Base-by-base conservation (phyloP, 345 rosid genomes). In the Rhodomyrtus tomentosa region DNA sequence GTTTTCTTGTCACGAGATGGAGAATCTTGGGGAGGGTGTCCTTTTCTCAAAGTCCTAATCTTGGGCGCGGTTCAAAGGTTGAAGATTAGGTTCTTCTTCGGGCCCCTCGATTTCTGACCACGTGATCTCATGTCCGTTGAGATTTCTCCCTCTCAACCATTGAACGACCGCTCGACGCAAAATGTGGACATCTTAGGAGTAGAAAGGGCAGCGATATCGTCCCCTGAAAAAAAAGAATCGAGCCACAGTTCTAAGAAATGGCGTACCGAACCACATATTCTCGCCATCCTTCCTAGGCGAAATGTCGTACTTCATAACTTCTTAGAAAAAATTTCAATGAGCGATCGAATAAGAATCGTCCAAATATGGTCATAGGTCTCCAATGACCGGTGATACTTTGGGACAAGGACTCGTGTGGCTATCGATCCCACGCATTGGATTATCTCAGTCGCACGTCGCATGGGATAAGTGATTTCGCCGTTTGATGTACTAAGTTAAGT, bases 371-470 rank as follows among this genome's bases (percentile, higher is more conserved):
- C 79, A 36, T 12, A 24, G 13, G 10, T 18, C 25, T 3, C 13
- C 3, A 32, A 8, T 8, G 6, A 6, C 22, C 25, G 0, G 21
- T 0, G 13, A 10, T 29, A 18, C 1, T 2, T 18, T 0, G 3
- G 6, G 11, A 20, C 4, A 36, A 68, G 2, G 79, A 5, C 1
- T 5, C 9, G 13, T 8, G 79, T 0, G 25, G 8, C 1, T 18
- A 36, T n/a, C n/a, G n/a, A n/a, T 36, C 12, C 24, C 0, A 2
- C 22, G 10, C 14, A 1, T 32, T 36, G 1, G 12, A 1, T 18
- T 18, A 4, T 68, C 13, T 29, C 36, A 0, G 29, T 2, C 40
- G 7, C 24, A 1, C 0, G 3, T 1, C 0, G 1, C 9, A 36
- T 36, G 45, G 3, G 4, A 36, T 36, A 36, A 68, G 1, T 36